Base-by-base conservation (phyloP, 2,329 filamentous ascomycete genomes). In the Chrysosporium queenslandicum region DNA sequence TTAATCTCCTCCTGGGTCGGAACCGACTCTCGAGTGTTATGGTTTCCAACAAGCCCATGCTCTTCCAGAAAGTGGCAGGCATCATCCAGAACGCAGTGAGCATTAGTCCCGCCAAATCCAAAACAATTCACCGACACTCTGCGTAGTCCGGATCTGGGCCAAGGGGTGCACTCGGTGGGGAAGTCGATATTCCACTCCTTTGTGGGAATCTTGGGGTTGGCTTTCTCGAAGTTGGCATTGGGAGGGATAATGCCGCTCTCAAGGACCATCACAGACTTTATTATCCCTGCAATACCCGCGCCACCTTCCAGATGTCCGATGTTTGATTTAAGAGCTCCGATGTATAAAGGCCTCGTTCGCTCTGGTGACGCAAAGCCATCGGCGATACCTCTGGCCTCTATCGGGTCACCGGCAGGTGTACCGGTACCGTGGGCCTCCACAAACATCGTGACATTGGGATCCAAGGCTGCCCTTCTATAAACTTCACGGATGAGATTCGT, bases 201-300 rank as follows among this genome's bases (percentile, higher is more conserved):
- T 8, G 42, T 40, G 34, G 51, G 50, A 14, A 63, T 57, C 0
- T 60, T 58, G 4, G 64, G 63, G 43, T 66, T 67, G 3, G 59
- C 29, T 4, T 42, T 63, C 30, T 61, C 39, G 27, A 66, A 63
- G 9, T 58, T 57, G 7, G 62, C 18, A 48, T 63, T 63, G 1
- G 73, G 71, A 9, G 69, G 64, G n/a, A 74, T 67, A 11, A 72
- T 64, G 0, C 68, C 68, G 40, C 69, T 68, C 56, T 75, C 71
- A 2, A 76, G 56, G 59, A 71, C 67, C 55, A 75, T 43, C 3
- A 60, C 53, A 2, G 59, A 55, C 39, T 62, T 63, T 1, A 68
- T 48, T 4, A 68, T 7, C 23, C 59, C 58, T 4, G 61, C 60
- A 6, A 66, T 32, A 7, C 63, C 65, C 6, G 62, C 60, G 7